Percentiles rank a stretch among this genome's conserved stretches.
Evolutionary conservation across 805 yeast genomes (phyloP).

Genomic region (Tetrapisispora nanseiensis): DNA sequence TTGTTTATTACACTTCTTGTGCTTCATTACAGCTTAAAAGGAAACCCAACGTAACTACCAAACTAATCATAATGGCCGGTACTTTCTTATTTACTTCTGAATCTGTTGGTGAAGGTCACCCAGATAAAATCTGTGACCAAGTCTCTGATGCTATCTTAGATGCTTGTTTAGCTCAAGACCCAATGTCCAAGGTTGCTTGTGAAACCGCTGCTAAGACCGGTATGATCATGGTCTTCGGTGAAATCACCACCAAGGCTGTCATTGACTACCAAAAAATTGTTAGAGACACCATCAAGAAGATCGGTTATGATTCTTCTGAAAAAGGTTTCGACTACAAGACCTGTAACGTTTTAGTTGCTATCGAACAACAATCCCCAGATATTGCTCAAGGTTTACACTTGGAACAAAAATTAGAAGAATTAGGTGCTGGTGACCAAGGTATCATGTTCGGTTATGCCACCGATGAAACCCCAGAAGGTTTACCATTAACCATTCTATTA

Average conservation of each 20-base stretch:
- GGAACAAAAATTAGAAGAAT: slow-evolving; percentile 89
- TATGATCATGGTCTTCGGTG: slow-evolving; percentile 99
- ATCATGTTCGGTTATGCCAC: slow-evolving; percentile 99
- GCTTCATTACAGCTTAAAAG: too few relatives aligned
- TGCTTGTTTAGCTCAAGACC: slow-evolving; percentile 93
- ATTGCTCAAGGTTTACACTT: slow-evolving; percentile 98
- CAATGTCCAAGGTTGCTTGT: slow-evolving; percentile 97
- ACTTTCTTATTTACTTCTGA: slow-evolving; percentile 70
- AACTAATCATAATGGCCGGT: slow-evolving; percentile 14
- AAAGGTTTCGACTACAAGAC: slow-evolving; percentile 99
- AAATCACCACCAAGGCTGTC: slow-evolving; percentile 92
- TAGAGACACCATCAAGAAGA: slow-evolving; percentile 96
- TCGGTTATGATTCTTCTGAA: slow-evolving; percentile 91
- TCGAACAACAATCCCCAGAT: slow-evolving; percentile 98
- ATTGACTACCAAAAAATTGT: slow-evolving; percentile 95
- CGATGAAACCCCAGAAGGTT: slow-evolving; percentile 95
- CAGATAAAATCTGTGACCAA: slow-evolving; percentile 96
- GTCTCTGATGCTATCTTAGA: slow-evolving; percentile 96
- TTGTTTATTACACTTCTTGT: too few relatives aligned
- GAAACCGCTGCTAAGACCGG: slow-evolving; percentile 99
- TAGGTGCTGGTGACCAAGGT: slow-evolving; percentile 99
- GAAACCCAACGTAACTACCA: too few relatives aligned
- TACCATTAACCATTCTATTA: slow-evolving; percentile 88
- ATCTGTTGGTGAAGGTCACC: slow-evolving; percentile 92
- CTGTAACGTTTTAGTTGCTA: slow-evolving; percentile 96